Evolutionary conservation across 768 basidiomycete genomes (phyloP), one percentile per base, ranked within the genome.

Genomic region (Rhodotorula paludigena): DNA sequence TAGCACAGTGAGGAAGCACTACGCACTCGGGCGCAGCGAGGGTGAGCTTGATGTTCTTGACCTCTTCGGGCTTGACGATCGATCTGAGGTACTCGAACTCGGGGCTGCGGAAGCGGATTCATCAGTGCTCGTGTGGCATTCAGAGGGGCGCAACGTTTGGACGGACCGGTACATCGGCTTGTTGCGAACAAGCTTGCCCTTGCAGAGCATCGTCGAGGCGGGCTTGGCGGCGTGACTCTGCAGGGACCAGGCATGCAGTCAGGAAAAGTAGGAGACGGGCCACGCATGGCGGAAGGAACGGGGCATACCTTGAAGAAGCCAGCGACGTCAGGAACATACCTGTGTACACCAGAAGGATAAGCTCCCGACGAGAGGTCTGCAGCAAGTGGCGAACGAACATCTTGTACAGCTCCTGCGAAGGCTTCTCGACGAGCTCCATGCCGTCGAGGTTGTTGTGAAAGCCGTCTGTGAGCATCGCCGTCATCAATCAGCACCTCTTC

Each of bases 371-470:
- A n/a, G n/a, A n/a, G n/a, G n/a, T n/a, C n/a, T n/a, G n/a, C n/a
- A n/a, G n/a, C n/a, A n/a, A n/a, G n/a, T n/a, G n/a, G 25, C 7
- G n/a, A 8, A 25, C 67, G 16, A 33, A 64, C 63, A 72, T 57
- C 56, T 72, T 72, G 71, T 62, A 72, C 28, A 72, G 20, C 59
- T 72, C 71, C 20, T 53, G 54, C 5, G 41, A 28, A 5, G 71
- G 71, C 60, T 71, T 66, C 23, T 48, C 25, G 39, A 72, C 18
- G 48, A 56, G 45, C 5, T 58, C 80, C 84, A 87, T 86, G 57
- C 86, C 86, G 56, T 85, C 83, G 47, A 88, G 76, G 60, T 82
- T 85, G 73, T 87, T 82, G 75, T 86, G 86, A 36, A 87, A 84
- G 32, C 86, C 86, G 52, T 87, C 84, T 55, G 53, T 7, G 18